Conservation (phyloP, 768 basidiomycete genomes). For the Kwoniella sp. region DNA sequence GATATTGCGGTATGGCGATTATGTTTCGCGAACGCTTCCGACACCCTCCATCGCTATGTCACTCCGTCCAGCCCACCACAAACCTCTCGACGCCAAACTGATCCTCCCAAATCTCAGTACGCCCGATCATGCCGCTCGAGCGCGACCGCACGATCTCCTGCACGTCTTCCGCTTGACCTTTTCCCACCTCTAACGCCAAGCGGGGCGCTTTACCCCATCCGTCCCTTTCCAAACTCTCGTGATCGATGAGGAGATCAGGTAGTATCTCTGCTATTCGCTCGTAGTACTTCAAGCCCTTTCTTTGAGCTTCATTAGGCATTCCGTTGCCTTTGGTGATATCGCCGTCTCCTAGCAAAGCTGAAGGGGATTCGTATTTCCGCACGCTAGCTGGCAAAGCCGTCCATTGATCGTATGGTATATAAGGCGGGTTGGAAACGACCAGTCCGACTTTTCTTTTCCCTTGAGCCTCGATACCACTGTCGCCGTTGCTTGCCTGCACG, state of each 20-base stretch:
- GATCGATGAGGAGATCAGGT: constrained; percentile 58
- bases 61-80: constrained; percentile 57
- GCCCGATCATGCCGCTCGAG: constrained; percentile 55
- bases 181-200: constrained; percentile 79
- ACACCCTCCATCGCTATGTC: not conserved
- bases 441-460: constrained; percentile 10
- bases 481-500: not conserved
- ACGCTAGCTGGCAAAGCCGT: constrained; percentile 69
- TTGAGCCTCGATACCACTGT: constrained; percentile 56
- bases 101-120: constrained; percentile 74
- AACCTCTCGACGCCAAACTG: constrained; percentile 76
- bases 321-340: not conserved
- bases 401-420: constrained; percentile 73
- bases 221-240: constrained; percentile 6
- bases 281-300: constrained; percentile 69
- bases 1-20: no score
- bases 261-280: constrained; percentile 69
- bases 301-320: constrained; percentile 20
- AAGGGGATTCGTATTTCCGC: constrained; percentile 74
- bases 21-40: no score
- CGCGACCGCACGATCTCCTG: constrained; percentile 61
- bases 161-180: constrained; percentile 70
- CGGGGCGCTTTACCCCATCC: constrained; percentile 30
- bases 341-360: constrained; percentile 78
- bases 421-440: constrained; percentile 58